Evolutionary conservation across 2,329 filamentous ascomycete genomes (phyloP), one percentile per base, ranked within the genome.

Genomic region (Gremmenia infestans): DNA sequence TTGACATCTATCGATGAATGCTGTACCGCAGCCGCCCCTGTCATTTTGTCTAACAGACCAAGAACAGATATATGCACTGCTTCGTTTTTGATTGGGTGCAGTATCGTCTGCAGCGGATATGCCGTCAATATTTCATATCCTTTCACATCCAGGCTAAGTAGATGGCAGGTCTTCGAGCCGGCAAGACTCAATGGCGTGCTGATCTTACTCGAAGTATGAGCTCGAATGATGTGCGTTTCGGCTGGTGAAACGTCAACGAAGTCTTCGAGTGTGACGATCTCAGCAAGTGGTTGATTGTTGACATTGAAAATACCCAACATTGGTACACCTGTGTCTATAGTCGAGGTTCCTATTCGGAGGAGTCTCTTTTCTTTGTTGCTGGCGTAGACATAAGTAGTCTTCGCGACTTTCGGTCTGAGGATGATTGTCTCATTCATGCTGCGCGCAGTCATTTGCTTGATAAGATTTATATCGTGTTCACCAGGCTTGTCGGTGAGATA

Each of bases 401-500:
- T 58, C 25, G 45, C 49, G 17, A 57, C 53, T 2, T 50, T 42
- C 35, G 49, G 54, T 17, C 46, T 53, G 2, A 55, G 42, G 2
- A 55, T 55, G 2, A 55, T 46, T 15, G 49, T 50, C 47, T 48
- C 46, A 23, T 47, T n/a, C 40, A 15, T 48, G 28, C 47, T 49
- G 22, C 19, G 28, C 51, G 53, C 56, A 12, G 32, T 56, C 56
- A 54, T 54, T 32, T 58, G 52, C 25, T 52, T 53, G 11, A 60
- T 46, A 5, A 60, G 35, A 0, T 9, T 36, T 0, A 42, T 17
- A 14, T 61, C 37, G 28, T 60, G 59, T 2, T 60, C 25, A 2
- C 37, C 19, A 9, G 59, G 57, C 9, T 22, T 46, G 9, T 61
- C 59, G 9, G 59, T 60, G 40, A 61, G 53, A 52, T 54, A 57